phyloP scores from a whole-genome alignment of 177 flowering plant genomes.

The Viscum album region DNA sequence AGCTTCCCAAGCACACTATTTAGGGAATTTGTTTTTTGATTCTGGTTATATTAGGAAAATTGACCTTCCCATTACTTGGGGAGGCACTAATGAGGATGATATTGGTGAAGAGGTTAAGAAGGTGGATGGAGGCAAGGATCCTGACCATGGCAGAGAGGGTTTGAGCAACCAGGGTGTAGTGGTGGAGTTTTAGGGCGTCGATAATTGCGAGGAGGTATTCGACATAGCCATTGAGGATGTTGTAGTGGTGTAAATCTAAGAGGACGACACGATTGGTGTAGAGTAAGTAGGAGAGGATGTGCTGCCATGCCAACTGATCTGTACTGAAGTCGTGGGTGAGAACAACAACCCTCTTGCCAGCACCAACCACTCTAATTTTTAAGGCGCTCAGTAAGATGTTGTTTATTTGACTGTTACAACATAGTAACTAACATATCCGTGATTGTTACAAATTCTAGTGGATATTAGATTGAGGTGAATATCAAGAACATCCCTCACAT shows the following conservation, averaged over 20 bases:
- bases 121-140: slow-evolving; percentile 52
- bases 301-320: slow-evolving; percentile 88
- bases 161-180: slow-evolving; percentile 70
- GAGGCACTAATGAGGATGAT: slow-evolving; percentile 53
- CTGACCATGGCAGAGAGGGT: slow-evolving; percentile 65
- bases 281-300: slow-evolving; percentile 59
- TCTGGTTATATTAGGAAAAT: no score
- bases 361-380: slow-evolving; percentile 51
- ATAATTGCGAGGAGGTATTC: slow-evolving; percentile 62
- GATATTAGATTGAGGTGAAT: no score
- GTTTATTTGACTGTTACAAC: no score
- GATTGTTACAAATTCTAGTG: no score
- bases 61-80: no score
- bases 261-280: slow-evolving; percentile 46
- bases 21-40: no score
- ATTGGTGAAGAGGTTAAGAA: slow-evolving; percentile 76
- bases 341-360: slow-evolving; percentile 42
- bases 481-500: no score
- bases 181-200: slow-evolving; percentile 42
- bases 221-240: slow-evolving; percentile 63
- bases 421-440: no score
- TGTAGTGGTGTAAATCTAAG: slow-evolving; percentile 66
- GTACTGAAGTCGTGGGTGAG: slow-evolving; percentile 84
- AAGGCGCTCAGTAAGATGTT: no score
- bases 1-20: no score